phyloP scores from a whole-genome alignment of 148 eudicot genomes.

The Cornus florida region DNA sequence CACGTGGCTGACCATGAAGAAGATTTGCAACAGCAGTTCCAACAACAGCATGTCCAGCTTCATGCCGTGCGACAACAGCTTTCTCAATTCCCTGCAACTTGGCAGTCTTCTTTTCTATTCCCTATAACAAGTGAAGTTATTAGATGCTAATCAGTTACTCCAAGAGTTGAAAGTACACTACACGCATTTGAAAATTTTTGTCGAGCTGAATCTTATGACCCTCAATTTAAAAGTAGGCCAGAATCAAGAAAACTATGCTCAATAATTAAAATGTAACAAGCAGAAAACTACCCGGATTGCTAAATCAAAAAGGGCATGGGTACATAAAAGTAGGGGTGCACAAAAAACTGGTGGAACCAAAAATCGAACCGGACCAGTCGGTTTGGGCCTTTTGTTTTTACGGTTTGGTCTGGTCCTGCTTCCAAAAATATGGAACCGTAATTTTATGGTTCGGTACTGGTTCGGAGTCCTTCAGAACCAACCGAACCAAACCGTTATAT shows the following conservation, averaged over 20 bases:
- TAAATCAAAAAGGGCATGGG: not conserved
- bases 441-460: too few species aligned
- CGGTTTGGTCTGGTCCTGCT: too few species aligned
- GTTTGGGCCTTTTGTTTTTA: too few species aligned
- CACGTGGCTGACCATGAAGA: slow-evolving; percentile 94
- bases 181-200: not conserved
- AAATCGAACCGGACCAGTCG: too few species aligned
- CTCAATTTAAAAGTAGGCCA: too few species aligned
- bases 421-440: too few species aligned
- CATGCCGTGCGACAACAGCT: slow-evolving; percentile 98
- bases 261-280: too few species aligned
- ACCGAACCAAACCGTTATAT: too few species aligned
- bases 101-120: slow-evolving; percentile 91
- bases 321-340: not conserved
- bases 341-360: too few species aligned
- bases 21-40: slow-evolving; percentile 96
- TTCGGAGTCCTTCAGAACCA: too few species aligned
- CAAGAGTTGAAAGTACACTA: not conserved
- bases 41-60: slow-evolving; percentile 97
- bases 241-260: too few species aligned
- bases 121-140: slow-evolving; percentile 39
- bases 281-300: not conserved
- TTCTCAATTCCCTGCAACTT: slow-evolving; percentile 86
- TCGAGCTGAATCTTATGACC: not conserved
- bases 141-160: not conserved